A percentile compares a stretch with the other conserved stretches of the same genome.
phyloP scores from a whole-genome alignment of 768 basidiomycete species.

The Gautieria morchelliformis region DNA sequence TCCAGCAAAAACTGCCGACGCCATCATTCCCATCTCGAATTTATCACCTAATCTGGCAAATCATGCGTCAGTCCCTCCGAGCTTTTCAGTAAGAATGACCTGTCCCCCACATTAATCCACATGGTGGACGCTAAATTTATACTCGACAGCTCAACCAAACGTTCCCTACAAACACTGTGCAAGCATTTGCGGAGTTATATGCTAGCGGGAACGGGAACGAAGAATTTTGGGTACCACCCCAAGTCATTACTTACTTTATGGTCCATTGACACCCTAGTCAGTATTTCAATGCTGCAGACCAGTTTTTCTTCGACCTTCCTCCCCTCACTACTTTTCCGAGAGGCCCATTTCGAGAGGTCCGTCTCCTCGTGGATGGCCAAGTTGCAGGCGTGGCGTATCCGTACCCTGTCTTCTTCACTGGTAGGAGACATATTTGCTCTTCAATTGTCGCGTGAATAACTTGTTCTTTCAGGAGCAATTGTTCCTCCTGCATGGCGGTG shows the following conservation, averaged over 20 bases:
- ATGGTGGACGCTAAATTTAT: not conserved
- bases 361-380: constrained; percentile 44
- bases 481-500: constrained; percentile 62
- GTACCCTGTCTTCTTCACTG: constrained; percentile 59
- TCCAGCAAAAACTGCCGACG: constrained; percentile 47
- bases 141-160: constrained; percentile 49
- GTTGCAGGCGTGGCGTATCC: constrained; percentile 52
- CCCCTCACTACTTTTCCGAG: constrained; percentile 34
- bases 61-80: constrained; percentile 67
- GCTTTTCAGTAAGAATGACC: constrained; percentile 44
- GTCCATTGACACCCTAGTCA: constrained; percentile 17
- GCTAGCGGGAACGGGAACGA: constrained; percentile 57
- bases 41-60: constrained; percentile 54
- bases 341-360: constrained; percentile 56
- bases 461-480: constrained; percentile 31
- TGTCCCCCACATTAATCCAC: not conserved
- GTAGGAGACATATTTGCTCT: constrained; percentile 17
- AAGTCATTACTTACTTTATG: not conserved
- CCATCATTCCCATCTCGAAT: constrained; percentile 64
- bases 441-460: not conserved
- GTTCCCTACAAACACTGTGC: constrained; percentile 57
- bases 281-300: constrained; percentile 61
- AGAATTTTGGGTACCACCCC: constrained; percentile 63
- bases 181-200: constrained; percentile 60
- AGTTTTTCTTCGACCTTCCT: constrained; percentile 49